Base-by-base conservation (phyloP, 352 stramenopile species). In the Phytophthora constricta region DNA sequence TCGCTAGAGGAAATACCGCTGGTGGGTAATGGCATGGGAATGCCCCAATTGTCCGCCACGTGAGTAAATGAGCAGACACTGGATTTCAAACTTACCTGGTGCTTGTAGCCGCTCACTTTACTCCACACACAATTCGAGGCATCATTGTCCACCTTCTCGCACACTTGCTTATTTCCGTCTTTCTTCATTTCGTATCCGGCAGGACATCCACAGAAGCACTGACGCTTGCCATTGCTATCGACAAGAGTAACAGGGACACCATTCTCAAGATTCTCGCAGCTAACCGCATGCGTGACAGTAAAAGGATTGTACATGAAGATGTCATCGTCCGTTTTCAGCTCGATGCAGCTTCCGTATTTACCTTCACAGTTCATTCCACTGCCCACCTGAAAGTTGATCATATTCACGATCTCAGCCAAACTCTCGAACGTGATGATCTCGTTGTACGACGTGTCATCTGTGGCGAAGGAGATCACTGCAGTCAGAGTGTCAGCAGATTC, bases 291-390 rank as follows among this genome's bases (percentile, higher is more conserved):
- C 19, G 63, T 66, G 50, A 85, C 65, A 16, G 51, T 71, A 63
- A 87, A 86, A 37, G 81, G 80, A 48, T 89, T 89, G 76, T 86
- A 90, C 70, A 86, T 69, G 65, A 84, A 90, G 28, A 92, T 59
- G 25, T 90, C 78, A 1, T 78, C 61, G 1, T 50, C 41, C 7
- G 81, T 48, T 17, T 62, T 46, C 19, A 90, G 56, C 41, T 73
- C 45, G 42, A 89, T 69, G 42, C 59, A 78, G 45, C 76, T 79
- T 20, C 65, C 52, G 27, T 62, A 79, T 13, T 59, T 47, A 1
- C 51, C 52, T 57, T 68, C 34, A 23, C 46, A 64, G 72, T 66
- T 68, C 1, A 58, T 50, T 3, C 33, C 47, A 10, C 26, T 42
- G 27, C 68, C 53, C 19, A 70, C 22, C 52, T 84, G 70, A 39